Base-by-base conservation (phyloP, 805 yeast genomes). In the Wickerhamomyces mucosus region DNA sequence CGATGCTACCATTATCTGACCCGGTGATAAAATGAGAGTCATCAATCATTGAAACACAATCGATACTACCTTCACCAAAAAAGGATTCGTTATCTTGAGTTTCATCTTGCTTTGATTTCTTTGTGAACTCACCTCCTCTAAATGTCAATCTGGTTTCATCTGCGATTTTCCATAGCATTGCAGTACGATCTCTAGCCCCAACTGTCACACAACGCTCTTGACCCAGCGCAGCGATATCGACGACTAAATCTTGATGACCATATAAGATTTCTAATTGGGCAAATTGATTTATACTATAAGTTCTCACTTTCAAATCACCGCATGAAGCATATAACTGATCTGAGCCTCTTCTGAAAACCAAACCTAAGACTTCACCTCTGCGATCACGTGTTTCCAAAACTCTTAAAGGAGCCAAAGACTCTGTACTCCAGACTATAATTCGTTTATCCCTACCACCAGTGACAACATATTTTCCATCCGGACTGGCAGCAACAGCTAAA, bases 161-260 rank as follows among this genome's bases (percentile, higher is more conserved):
- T 17, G 95, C 75, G 42, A 92, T 85, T 55, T 92, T 92, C 98
- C 98, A 92, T 46, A 83, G 64, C 78, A 94, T 80, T 8, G 89
- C 96, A 5, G 96, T 83, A 48, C 94, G 77, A 58, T 92, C 98
- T 46, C 97, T 74, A 4, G 94, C 69, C 13, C 98, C 98, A 20
- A 89, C 97, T 17, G 95, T 84, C 13, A 92, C 88, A 63, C 98
- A 92, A 36, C 96, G 74, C 51, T 92, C 97, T 55, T 77, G 76
- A 8, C 73, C 72, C 38, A 92, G 61, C 1, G 96, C 85, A 15
- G 85, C 61, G 33, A 92, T 78, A 49, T 78, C 96, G 26, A 72
- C 69, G 27, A 89, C 88, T 33, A 72, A 63, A 51, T 92, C 98
- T 60, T 92, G 97, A 58, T 92, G 98, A 3, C 98, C 98, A 53